Evolutionary conservation across 495 filamentous ascomycete genomes (phyloP), one percentile per base, ranked within the genome.

Genomic region (Aspergillus nanangensis): DNA sequence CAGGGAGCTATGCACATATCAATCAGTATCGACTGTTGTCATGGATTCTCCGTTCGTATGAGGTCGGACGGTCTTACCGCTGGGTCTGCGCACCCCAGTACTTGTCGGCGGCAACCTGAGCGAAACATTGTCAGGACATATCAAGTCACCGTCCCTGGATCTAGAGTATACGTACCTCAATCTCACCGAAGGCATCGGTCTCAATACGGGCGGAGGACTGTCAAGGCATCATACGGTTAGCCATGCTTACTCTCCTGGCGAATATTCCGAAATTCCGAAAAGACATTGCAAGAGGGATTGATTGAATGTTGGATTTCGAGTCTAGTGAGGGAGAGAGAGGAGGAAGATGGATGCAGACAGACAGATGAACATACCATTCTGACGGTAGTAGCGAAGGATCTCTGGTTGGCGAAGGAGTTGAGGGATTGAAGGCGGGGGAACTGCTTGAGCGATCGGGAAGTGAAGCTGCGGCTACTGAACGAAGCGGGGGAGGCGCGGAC

Each of bases 61-160:
- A 19, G 13, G 23, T 31, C 23, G n/a, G 10, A 20, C 15, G 11
- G 25, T 45, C 75, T 62, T 77, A 80, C 69, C 93, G 83, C 79
- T 98, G 87, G 49, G 93, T 98, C 73, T 98, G 93, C 38, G 93
- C 93, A 62, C 93, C 93, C 93, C 94, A 98, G 79, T 98, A 98
- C 76, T 87, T 94, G 83, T 93, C 89, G 42, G 81, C 78, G 33
- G 87, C 79, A 48, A 98, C 94, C 74, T 90, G 75, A 39, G 33
- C 41, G 19, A 45, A 25, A 41, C 38, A 18, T 20, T 37, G 35
- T 69, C 45, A 65, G 58, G 43, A 47, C 14, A n/a, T 51, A 41
- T 44, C 22, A n/a, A 22, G 20, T 20, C 24, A 37, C 19, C 2
- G 2, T 38, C 13, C 17, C 14, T 40, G 19, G 20, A 41, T 4